phyloP scores from a whole-genome alignment of 331 rosid species.

The Quercus phellos region DNA sequence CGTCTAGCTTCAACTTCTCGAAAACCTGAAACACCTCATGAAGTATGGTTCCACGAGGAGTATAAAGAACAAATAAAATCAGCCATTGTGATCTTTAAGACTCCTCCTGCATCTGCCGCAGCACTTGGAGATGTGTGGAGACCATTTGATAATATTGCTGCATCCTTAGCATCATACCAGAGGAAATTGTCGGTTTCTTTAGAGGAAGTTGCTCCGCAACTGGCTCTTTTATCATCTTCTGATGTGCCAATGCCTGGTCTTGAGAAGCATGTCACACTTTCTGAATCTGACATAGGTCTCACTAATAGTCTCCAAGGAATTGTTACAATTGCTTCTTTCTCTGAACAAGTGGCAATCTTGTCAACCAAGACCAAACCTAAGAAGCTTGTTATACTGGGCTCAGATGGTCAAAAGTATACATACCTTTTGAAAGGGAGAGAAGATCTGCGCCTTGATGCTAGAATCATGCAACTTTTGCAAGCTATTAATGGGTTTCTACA shows the following conservation, averaged over 20 bases:
- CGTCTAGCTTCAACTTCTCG: constrained; percentile 94
- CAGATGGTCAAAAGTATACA: constrained; percentile 85
- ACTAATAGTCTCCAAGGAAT: constrained; percentile 55
- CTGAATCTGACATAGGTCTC: constrained; percentile 49
- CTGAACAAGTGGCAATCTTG: constrained; percentile 69
- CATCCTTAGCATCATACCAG: constrained; percentile 89
- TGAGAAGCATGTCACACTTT: constrained; percentile 63
- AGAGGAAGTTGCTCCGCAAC: constrained; percentile 79
- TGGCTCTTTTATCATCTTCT: constrained; percentile 72
- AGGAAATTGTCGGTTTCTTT: constrained; percentile 84
- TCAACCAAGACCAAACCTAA: constrained; percentile 94
- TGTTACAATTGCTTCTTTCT: constrained; percentile 82
- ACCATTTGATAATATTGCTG: constrained; percentile 83
- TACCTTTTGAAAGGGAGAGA: constrained; percentile 96
- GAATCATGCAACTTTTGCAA: constrained; percentile 94
- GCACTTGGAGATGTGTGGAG: constrained; percentile 88
- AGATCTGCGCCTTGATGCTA: constrained; percentile 96
- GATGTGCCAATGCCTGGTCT: constrained; percentile 99
- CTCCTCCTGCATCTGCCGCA: constrained; percentile 72
- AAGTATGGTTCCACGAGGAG: constrained; percentile 90
- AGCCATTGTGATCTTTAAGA: constrained; percentile 69
- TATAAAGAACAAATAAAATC: constrained; percentile 68
- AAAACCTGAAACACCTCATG: constrained; percentile 95
- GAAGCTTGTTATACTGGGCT: constrained; percentile 79
- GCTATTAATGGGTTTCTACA: constrained; percentile 81